Evolutionary conservation across 345 rosid genomes (phyloP), one percentile per base, ranked within the genome.

Genomic region (Sonneratia caseolaris): DNA sequence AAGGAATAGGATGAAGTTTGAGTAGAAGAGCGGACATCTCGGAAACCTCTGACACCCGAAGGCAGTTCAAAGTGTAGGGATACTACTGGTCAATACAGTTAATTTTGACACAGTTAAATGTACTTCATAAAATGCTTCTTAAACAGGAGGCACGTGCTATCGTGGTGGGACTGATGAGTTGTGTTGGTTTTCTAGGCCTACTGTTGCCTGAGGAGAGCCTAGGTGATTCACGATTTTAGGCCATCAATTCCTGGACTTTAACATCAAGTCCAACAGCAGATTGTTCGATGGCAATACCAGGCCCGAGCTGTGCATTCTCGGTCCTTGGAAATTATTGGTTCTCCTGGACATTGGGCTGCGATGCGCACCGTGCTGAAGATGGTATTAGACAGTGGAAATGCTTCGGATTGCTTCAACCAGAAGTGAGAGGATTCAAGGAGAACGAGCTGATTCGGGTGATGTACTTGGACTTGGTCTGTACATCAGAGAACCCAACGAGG

Each of bases 401-500:
- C 99, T 70, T 88, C 91, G 27, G 93, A 84, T 80, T 94, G 96
- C 77, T 91, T 91, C 10, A 97, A 94, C 55, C 77, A 84, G 71
- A 84, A 83, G 69, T 95, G 75, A 82, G 84, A n/a, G 92, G 87
- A 72, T 88, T 89, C 51, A 87, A 82, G 40, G 99, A 95, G 84
- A 92, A 87, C 69, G 99, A 95, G 79, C 69, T 92, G 84, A 88
- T 92, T 77, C 98, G 92, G 82, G 94, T 89, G 21, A 86, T 95
- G 98, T 92, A 90, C 83, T 72, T 95, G 81, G 98, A 98, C 40
- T 68, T 95, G 76, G 81, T 92, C 76, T 95, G 97, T 70, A 87
- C 97, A 68, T 80, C 96, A 0, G 90, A 90, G 71, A 78, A 66
- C 77, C 92, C 96, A 68, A 40, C 86, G 68, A 88, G 90, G 83